Base-by-base conservation (phyloP, 768 basidiomycete species). In the Russula griseocarnosa region DNA sequence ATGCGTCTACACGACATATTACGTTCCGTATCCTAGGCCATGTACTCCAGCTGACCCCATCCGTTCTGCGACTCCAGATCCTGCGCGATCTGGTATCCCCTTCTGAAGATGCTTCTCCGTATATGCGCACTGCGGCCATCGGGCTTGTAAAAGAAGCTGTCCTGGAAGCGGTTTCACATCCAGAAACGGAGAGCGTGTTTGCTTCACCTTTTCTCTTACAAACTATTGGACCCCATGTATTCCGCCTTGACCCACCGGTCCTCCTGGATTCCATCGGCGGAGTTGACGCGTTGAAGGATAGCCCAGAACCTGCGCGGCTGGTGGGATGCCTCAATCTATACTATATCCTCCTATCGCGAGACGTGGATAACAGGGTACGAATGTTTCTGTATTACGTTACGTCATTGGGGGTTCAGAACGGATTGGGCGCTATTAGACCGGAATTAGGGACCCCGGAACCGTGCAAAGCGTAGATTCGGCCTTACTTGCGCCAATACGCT, bases 101-200 rank as follows among this genome's bases (percentile, higher is more conserved):
- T 20, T 66, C 69, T 11, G 77, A 83, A 61, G 72, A 73, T 6
- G 75, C 82, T 18, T 81, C 82, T 52, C 85, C 85, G 0, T 86
- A 87, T 69, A 87, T 91, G 79, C 80, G 85, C 10, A 82, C 84
- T 0, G 86, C 88, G 0, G 82, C 86, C 0, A 78, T 92, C 0
- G 85, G 86, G 0, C 76, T 91, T 2, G 78, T 90, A 1, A 88
- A 86, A 71, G 87, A 91, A 56, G 82, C 83, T 1, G 74, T 86
- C 1, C 71, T 91, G 13, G 81, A 86, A 55, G 82, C 79, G 0
- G 72, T 82, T 2, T 65, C 81, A 10, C 67, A 75, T 13, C 69
- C 46, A 3, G 66, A 66, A 49, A 46, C 62, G 38, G 68, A 73
- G 30, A 80, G 79, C 44, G 66, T 81, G 1, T 87, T 91, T 60